Evolutionary conservation across 2,329 filamentous ascomycete genomes (phyloP).

Genomic region (Coleophoma cylindrospora): DNA sequence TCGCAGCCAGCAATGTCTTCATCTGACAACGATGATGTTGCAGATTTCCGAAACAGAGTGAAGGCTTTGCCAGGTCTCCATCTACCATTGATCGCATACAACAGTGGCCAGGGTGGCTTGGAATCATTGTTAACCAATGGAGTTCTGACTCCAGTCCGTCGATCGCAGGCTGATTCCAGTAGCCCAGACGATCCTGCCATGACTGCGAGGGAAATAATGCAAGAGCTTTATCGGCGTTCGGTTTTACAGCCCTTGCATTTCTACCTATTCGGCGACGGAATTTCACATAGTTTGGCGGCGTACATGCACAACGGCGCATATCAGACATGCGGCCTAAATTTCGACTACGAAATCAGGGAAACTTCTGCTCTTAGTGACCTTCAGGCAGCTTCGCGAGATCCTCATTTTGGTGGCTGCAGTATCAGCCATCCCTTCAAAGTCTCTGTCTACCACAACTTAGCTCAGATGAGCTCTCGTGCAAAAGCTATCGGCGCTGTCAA

Average conservation of each 20-base stretch:
- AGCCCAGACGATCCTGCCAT: slow-evolving; percentile 24
- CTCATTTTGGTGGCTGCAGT: slow-evolving; percentile 64
- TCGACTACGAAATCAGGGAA: slow-evolving; percentile 57
- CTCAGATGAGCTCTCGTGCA: slow-evolving; percentile 63
- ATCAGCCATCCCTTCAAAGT: slow-evolving; percentile 69
- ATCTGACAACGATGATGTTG: slow-evolving; percentile 38
- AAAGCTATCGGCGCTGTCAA: slow-evolving; percentile 70
- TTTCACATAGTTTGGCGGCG: slow-evolving; percentile 66
- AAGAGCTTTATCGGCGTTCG: slow-evolving; percentile 60
- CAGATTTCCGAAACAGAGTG: slow-evolving; percentile 3
- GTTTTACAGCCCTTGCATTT: slow-evolving; percentile 63
- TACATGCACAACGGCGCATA: slow-evolving; percentile 71
- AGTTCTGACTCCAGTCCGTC: slow-evolving; percentile 54
- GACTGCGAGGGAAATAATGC: slow-evolving; percentile 55
- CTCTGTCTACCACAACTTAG: slow-evolving; percentile 57
- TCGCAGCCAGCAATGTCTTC: slow-evolving; percentile 40
- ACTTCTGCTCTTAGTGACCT: slow-evolving; percentile 56
- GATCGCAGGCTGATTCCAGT: slow-evolving; percentile 34
- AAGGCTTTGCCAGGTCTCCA: background rate
- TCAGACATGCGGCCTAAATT: slow-evolving; percentile 58
- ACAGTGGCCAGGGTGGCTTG: slow-evolving; percentile 57
- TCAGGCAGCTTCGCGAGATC: slow-evolving; percentile 57
- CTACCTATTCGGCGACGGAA: slow-evolving; percentile 65
- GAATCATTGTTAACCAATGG: slow-evolving; percentile 64
- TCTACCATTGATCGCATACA: slow-evolving; percentile 51